A percentile compares a stretch with the other conserved stretches of the same genome.
Conservation (phyloP, 441 rosid genomes). For the Erodium texanum region DNA sequence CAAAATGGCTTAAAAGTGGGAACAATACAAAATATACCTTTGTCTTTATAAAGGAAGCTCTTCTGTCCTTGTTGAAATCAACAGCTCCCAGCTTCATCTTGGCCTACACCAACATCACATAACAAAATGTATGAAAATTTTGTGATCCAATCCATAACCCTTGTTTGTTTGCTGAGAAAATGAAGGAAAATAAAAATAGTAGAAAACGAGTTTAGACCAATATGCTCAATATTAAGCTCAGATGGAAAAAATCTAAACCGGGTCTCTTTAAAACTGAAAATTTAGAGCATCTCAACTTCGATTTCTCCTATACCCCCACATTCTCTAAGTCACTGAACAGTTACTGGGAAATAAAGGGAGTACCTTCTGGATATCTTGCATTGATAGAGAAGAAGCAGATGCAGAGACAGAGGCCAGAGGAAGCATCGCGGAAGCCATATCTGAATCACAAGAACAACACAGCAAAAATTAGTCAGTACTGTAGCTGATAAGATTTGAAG, state of each 20-base stretch:
- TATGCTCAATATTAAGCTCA: not conserved
- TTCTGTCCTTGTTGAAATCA: slow-evolving; percentile 23
- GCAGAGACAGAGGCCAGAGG: slow-evolving; percentile 52
- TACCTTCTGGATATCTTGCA: slow-evolving; percentile 53
- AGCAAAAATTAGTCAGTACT: not conserved
- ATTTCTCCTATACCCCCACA: not conserved
- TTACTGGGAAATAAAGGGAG: not conserved
- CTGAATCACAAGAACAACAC: slow-evolving; percentile 6
- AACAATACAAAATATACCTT: slow-evolving; percentile 32
- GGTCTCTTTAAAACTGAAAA: not conserved
- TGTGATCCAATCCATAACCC: slow-evolving; percentile 10
- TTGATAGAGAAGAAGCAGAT: slow-evolving; percentile 23
- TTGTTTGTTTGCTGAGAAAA: not conserved
- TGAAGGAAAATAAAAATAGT: not conserved
- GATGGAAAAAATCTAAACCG: not conserved
- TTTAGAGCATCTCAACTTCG: not conserved
- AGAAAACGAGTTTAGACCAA: not conserved
- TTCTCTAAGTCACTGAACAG: slow-evolving; percentile 15
- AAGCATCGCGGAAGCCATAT: slow-evolving; percentile 60
- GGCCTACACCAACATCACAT: slow-evolving; percentile 28
- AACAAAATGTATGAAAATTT: not conserved
- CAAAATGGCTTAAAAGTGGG: not conserved
- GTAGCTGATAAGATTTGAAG: slow-evolving; percentile 1
- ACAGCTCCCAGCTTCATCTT: slow-evolving; percentile 47
- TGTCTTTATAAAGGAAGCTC: slow-evolving; percentile 31